Base-by-base conservation (phyloP, 2,329 filamentous ascomycete species). In the Daldinia sp. region DNA sequence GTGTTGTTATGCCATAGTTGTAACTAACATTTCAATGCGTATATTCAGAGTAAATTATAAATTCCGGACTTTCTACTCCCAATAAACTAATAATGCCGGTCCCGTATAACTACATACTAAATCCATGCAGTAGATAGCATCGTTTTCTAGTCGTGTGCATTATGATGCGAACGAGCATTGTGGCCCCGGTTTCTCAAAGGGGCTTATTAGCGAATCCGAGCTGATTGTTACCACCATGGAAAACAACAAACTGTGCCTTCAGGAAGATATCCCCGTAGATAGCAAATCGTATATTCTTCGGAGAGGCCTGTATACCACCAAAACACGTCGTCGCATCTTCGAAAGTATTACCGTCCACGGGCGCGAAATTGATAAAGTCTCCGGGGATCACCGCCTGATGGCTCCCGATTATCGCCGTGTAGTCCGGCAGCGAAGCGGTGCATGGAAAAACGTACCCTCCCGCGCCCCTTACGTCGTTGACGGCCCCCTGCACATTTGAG, bases 241-340 rank as follows among this genome's bases (percentile, higher is more conserved):
- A 91, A 39, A 92, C 85, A 37, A 88, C 88, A 74, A 89, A 92
- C 76, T 90, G 87, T 72, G 84, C 84, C 86, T 92, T 92, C 62
- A 92, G 82, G 81, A 92, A 91, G 71, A 90, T 83, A 72, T 92
- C 90, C 10, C 90, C 90, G 68, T 91, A 90, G 75, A 93, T 92
- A 65, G 83, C 85, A 76, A 90, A 83, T 5, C 6, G 84, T 84
- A 53, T 90, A 79, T n/a, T 84, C 86, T 1, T 75, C 0, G 76
- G 72, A 73, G 86, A 83, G 70, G 80, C 81, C 83, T 93, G 90
- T 59, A 92, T 85, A 53, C 90, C 90, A 59, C 90, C 90, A 72
- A 85, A 92, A 83, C 90, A 93, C 50, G 81, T 78, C 73, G 55
- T 86, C 68, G 74, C 75, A 72, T 83, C 87, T 86, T 57, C 84